Conservation (phyloP, 257 asterid genomes). For the Solanum tacnaense region DNA sequence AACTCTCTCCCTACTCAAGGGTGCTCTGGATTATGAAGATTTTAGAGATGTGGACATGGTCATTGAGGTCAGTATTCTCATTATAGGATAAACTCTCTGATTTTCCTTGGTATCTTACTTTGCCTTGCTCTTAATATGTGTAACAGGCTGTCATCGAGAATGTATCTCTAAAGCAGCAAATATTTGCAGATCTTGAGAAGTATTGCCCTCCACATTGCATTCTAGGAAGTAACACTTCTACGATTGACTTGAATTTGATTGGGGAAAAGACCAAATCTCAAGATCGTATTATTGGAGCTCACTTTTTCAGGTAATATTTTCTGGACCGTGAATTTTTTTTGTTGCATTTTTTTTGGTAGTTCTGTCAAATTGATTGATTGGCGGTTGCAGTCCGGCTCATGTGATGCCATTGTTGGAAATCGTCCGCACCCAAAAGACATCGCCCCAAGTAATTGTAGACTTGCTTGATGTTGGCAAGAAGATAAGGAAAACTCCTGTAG, state of each 20-base stretch:
- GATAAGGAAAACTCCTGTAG: conserved; percentile 91
- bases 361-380: not conserved
- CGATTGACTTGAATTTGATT: conserved; percentile 79
- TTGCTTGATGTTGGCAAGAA: conserved; percentile 84
- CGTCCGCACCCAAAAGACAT: conserved; percentile 84
- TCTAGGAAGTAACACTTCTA: conserved; percentile 90
- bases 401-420: conserved; percentile 98
- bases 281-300: conserved; percentile 97
- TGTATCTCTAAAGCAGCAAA: conserved; percentile 82
- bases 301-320: conserved; percentile 74
- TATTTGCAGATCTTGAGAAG: conserved; percentile 84
- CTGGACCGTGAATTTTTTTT: not conserved
- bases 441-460: conserved; percentile 83
- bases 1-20: conserved; percentile 63
- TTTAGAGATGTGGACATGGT: conserved; percentile 95
- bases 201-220: conserved; percentile 89
- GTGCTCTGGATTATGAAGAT: conserved; percentile 76
- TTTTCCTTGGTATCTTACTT: not conserved
- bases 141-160: conserved; percentile 92
- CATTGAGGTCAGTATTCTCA: conserved; percentile 56
- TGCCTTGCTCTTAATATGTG: not conserved
- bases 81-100: not conserved
- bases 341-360: not conserved
- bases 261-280: conserved; percentile 83
- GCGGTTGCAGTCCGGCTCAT: conserved; percentile 84